A percentile compares a stretch with the other conserved stretches of the same genome.
phyloP scores from a whole-genome alignment of 495 filamentous ascomycete species.

The Schizothecium vesticola region DNA sequence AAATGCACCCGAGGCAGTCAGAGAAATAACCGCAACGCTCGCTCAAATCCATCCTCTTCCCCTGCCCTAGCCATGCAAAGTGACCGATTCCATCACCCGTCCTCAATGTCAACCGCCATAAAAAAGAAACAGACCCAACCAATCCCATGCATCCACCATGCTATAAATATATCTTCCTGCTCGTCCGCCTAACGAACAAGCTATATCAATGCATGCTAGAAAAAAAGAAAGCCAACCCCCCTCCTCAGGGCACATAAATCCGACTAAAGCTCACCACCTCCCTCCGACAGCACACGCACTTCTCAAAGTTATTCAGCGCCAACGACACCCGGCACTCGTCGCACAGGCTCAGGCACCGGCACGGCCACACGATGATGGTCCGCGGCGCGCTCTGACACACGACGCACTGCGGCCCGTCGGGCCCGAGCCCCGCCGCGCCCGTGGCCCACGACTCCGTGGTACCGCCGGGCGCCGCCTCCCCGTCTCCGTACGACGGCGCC shows the following conservation, averaged over 20 bases:
- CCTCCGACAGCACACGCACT: conserved; percentile 86
- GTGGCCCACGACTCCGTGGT: conserved; percentile 47
- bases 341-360: conserved; percentile 86
- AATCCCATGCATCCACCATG: background rate
- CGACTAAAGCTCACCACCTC: conserved; percentile 82
- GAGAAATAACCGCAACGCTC: background rate
- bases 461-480: no score
- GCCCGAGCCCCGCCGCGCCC: conserved; percentile 65
- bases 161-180: background rate
- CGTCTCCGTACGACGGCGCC: background rate
- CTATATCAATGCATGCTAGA: no score
- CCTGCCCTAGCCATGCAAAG: background rate
- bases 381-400: conserved; percentile 85
- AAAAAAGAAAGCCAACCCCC: no score
- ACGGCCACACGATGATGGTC: conserved; percentile 94
- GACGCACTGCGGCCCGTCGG: conserved; percentile 79
- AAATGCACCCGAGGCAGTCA: background rate
- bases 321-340: conserved; percentile 92
- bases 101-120: background rate
- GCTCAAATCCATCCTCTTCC: background rate
- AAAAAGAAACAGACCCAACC: background rate
- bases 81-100: background rate
- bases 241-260: conserved; percentile 75
- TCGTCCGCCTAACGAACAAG: no score
- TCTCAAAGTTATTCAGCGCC: conserved; percentile 94